These are phyloP conservation scores for Phytophthora pluvialis DNA, from an alignment of 352 stramenopile genomes.

Conservation along the genomic window DNA sequence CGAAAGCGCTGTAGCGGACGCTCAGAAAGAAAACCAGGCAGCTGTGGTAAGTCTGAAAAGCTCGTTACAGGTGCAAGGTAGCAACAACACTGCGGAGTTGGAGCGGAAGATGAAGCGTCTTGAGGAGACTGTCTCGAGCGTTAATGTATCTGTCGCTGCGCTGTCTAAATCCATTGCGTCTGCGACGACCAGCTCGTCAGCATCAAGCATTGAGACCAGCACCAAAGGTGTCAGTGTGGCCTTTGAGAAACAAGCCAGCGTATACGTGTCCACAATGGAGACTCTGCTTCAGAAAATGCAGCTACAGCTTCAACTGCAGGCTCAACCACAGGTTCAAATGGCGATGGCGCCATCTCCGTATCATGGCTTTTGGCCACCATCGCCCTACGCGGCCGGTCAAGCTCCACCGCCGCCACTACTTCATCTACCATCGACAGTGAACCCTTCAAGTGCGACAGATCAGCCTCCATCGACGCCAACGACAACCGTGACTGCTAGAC, in stretches of 20 bases:
- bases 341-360: conserved; percentile 27
- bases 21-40: conserved; percentile 29
- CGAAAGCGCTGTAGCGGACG: conserved; percentile 9
- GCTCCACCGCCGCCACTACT: conserved; percentile 15
- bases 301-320: conserved; percentile 59
- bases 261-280: conserved; percentile 58
- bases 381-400: conserved; percentile 26
- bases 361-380: conserved; percentile 37
- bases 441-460: conserved; percentile 2
- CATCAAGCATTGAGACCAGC: conserved; percentile 4
- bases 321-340: conserved; percentile 37
- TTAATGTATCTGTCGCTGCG: conserved; percentile 10
- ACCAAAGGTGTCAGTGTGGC: conserved; percentile 22
- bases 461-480: background rate
- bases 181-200: conserved; percentile 1
- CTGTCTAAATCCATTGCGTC: conserved; percentile 31
- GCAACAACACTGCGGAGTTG: conserved; percentile 15
- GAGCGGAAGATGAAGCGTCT: conserved; percentile 37
- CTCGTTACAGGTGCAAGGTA: conserved; percentile 11
- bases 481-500: background rate
- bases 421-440: conserved; percentile 14
- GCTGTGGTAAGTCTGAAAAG: conserved; percentile 16
- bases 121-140: conserved; percentile 36
- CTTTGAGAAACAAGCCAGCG: conserved; percentile 43
- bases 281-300: conserved; percentile 69